phyloP scores from a whole-genome alignment of 2,329 filamentous ascomycete genomes.

The Macrophomina pseudophaseolina region DNA sequence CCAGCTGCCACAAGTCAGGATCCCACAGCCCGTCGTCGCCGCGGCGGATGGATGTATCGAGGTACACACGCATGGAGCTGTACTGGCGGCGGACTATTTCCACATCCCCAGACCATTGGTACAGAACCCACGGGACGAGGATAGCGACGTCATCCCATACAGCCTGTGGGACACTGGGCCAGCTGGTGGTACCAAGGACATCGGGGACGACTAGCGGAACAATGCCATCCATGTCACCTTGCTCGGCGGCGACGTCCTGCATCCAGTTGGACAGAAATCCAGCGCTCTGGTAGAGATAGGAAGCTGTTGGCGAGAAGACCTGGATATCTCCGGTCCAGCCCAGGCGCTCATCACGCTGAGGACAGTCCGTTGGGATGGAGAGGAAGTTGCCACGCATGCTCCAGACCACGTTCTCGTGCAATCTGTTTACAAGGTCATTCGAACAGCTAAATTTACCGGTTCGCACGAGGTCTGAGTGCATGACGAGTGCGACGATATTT shows the following conservation, averaged over 20 bases:
- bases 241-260: slow-evolving; percentile 51
- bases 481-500: slow-evolving; percentile 46
- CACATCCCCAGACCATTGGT: slow-evolving; percentile 41
- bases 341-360: slow-evolving; percentile 60
- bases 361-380: slow-evolving; percentile 63
- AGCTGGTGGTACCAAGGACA: slow-evolving; percentile 20
- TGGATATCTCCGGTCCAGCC: slow-evolving; percentile 61
- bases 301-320: slow-evolving; percentile 57
- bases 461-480: slow-evolving; percentile 60
- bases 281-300: slow-evolving; percentile 59
- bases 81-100: slow-evolving; percentile 45
- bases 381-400: slow-evolving; percentile 65
- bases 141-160: slow-evolving; percentile 50
- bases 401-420: slow-evolving; percentile 63
- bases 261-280: slow-evolving; percentile 60
- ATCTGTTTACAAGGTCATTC: slow-evolving; percentile 56
- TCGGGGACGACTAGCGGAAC: slow-evolving; percentile 33
- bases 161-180: slow-evolving; percentile 33
- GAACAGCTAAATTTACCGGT: slow-evolving; percentile 60
- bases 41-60: slow-evolving; percentile 42
- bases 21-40: slow-evolving; percentile 45
- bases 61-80: slow-evolving; percentile 43
- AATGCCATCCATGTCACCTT: slow-evolving; percentile 33
- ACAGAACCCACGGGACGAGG: slow-evolving; percentile 44
- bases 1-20: slow-evolving; percentile 41